phyloP scores from a whole-genome alignment of 164 flowering plant species.

The Chloranthus sessilifolius region DNA sequence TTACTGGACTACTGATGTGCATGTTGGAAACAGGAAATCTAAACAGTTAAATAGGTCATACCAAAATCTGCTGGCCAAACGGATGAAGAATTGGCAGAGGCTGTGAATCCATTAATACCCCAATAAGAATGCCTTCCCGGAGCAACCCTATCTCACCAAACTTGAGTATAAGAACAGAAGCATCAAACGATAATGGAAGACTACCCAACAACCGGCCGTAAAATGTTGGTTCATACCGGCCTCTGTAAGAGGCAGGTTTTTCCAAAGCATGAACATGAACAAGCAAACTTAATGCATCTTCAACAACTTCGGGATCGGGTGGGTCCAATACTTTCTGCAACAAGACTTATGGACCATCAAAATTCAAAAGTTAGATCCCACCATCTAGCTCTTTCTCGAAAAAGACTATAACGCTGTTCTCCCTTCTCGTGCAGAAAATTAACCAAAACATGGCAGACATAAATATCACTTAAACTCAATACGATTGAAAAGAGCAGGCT shows the following conservation, averaged over 20 bases:
- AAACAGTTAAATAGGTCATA: conserved; percentile 19
- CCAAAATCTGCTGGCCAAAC: conserved; percentile 77
- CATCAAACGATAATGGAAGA: conserved; percentile 84
- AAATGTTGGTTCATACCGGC: conserved; percentile 84
- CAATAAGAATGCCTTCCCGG: conserved; percentile 89
- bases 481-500: no score
- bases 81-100: conserved; percentile 88
- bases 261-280: conserved; percentile 54
- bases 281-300: conserved; percentile 75
- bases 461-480: background rate
- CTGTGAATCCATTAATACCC: conserved; percentile 74
- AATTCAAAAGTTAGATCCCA: conserved; percentile 10
- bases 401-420: no score
- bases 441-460: background rate
- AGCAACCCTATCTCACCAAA: conserved; percentile 75
- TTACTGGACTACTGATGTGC: background rate
- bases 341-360: conserved; percentile 39
- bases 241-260: conserved; percentile 43
- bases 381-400: background rate
- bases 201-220: conserved; percentile 79
- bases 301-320: conserved; percentile 72
- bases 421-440: background rate
- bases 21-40: background rate
- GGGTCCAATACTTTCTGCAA: conserved; percentile 88
- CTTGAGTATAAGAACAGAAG: conserved; percentile 72